phyloP scores from a whole-genome alignment of 2,329 filamentous ascomycete genomes.

The Phyllosticta citribraziliensis region DNA sequence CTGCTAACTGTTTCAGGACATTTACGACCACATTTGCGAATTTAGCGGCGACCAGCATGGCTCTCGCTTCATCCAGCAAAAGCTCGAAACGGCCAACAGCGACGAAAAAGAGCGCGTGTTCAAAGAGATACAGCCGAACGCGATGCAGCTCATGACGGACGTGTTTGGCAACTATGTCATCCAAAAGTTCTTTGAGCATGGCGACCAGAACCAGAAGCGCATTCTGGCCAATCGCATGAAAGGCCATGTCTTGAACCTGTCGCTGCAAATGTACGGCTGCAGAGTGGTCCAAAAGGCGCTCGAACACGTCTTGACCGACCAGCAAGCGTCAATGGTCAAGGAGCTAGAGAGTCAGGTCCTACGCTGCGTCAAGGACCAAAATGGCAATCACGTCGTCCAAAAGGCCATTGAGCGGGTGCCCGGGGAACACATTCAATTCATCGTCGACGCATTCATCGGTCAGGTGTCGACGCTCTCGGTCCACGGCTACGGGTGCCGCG shows the following conservation, averaged over 20 bases:
- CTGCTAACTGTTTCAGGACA: constrained; percentile 46
- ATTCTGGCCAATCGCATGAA: constrained; percentile 79
- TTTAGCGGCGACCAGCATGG: constrained; percentile 95
- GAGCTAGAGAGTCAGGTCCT: constrained; percentile 72
- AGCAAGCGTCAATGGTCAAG: constrained; percentile 73
- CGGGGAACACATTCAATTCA: constrained; percentile 68
- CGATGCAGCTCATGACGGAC: constrained; percentile 84
- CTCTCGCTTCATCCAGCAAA: constrained; percentile 89
- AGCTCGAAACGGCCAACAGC: constrained; percentile 84
- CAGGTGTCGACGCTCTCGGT: constrained; percentile 65
- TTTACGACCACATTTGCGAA: constrained; percentile 79
- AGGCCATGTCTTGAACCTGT: constrained; percentile 69
- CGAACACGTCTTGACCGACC: constrained; percentile 82
- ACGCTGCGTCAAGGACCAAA: constrained; percentile 72
- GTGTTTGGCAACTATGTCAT: constrained; percentile 98
- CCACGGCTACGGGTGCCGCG: constrained; percentile 81
- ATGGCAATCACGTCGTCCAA: constrained; percentile 95
- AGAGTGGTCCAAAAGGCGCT: constrained; percentile 94
- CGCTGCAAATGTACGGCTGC: constrained; percentile 84
- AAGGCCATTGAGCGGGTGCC: constrained; percentile 80
- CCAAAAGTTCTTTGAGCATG: constrained; percentile 95
- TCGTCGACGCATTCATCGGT: constrained; percentile 69
- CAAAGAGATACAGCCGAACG: constrained; percentile 73
- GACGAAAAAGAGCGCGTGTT: constrained; percentile 93
- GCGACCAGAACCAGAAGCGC: constrained; percentile 87